Conservation (phyloP, 805 yeast species). For the Lachancea sp. region DNA sequence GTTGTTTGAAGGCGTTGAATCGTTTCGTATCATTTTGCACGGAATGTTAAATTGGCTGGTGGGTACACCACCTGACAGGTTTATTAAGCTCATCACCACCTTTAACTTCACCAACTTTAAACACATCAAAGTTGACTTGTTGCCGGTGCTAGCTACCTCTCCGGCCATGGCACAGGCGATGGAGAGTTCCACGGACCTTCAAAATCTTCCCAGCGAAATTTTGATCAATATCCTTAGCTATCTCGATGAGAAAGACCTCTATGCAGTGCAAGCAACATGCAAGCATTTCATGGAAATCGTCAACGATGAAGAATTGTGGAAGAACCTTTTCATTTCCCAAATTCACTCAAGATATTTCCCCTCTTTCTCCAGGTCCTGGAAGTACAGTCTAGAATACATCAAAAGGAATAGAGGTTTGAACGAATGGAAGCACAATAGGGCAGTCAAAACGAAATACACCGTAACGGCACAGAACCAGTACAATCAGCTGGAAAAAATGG, state of each 20-base stretch:
- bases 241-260: constrained; percentile 34
- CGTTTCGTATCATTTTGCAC: too few relatives aligned
- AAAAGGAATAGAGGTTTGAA: constrained; percentile 25
- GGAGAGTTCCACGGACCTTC: constrained; percentile 3
- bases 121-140: background rate
- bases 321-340: constrained; percentile 31
- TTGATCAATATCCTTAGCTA: constrained; percentile 33
- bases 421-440: constrained; percentile 33
- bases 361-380: constrained; percentile 31
- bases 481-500: constrained; percentile 25
- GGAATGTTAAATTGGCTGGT: too few relatives aligned
- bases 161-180: background rate
- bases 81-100: too few relatives aligned
- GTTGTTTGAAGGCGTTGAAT: too few relatives aligned
- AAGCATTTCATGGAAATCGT: constrained; percentile 26
- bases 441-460: constrained; percentile 29
- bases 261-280: constrained; percentile 30
- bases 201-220: constrained; percentile 34
- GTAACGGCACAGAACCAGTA: constrained; percentile 23
- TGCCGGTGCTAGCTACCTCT: background rate
- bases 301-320: constrained; percentile 40
- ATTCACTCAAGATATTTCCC: constrained; percentile 32
- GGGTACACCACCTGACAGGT: too few relatives aligned
- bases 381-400: constrained; percentile 33
- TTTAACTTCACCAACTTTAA: too few relatives aligned